Percentiles rank a stretch among this genome's conserved stretches.
Evolutionary conservation across 257 asterid species (phyloP).

Genomic region (Rubia yunnanensis): DNA sequence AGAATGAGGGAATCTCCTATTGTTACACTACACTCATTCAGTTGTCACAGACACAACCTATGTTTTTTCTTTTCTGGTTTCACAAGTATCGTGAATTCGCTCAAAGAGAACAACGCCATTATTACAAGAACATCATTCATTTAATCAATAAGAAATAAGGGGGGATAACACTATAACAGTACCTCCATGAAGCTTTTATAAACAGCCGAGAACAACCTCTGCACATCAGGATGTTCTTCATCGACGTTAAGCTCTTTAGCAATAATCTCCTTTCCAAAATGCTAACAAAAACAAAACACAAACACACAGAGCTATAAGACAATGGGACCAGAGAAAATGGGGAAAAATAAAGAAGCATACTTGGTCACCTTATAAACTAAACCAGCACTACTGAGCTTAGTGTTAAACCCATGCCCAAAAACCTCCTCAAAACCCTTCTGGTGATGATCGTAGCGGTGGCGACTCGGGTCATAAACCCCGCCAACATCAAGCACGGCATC

Average conservation of each 20-base stretch:
- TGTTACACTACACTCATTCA: no score
- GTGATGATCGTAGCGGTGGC: conserved; percentile 75
- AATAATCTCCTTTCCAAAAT: conserved; percentile 82
- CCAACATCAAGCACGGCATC: conserved; percentile 97
- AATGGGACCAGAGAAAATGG: neutral
- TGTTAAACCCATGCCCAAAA: conserved; percentile 73
- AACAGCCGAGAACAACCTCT: conserved; percentile 59
- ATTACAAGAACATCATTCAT: neutral
- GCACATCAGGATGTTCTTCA: conserved; percentile 71
- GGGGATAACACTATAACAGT: conserved; percentile 1
- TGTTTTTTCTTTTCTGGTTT: neutral
- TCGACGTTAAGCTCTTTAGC: conserved; percentile 79
- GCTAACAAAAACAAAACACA: conserved; percentile 31
- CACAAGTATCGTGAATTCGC: neutral
- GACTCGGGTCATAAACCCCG: conserved; percentile 66
- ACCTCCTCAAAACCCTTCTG: conserved; percentile 83
- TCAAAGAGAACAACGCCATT: neutral
- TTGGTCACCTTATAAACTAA: conserved; percentile 70
- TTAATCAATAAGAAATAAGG: neutral
- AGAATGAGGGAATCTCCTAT: neutral
- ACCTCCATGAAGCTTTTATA: conserved; percentile 98
- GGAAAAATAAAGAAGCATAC: neutral
- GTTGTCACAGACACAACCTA: neutral
- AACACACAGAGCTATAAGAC: neutral
- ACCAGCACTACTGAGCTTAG: conserved; percentile 96